Evolutionary conservation across 176 grass and related monocot genomes (phyloP), one percentile per base, ranked within the genome.

Genomic region (Triticum monococcum): DNA sequence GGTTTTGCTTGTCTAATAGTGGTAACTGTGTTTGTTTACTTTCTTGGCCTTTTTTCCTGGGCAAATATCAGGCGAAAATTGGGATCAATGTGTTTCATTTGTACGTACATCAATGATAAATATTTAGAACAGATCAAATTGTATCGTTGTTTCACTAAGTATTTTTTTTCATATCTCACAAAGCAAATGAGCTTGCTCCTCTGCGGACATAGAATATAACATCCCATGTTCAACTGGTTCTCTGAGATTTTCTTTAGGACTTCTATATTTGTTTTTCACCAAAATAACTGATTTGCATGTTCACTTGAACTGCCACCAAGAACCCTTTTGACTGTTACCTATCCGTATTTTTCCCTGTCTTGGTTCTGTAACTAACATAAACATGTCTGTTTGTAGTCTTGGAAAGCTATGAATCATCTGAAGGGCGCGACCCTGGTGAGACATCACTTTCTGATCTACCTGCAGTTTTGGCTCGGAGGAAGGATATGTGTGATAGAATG

Each of bases 401-500:
- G 79, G 94, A 99, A 71, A 90, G 79, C 77, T 94, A 93, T 87
- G 97, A 96, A 88, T 86, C 80, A 38, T 86, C 87, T 80, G 85
- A 91, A 91, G 92, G 85, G 24, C 85, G 85, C 16, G 87, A 73
- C 45, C 85, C 90, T 22, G 92, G 89, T 41, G 87, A 99, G 81
- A 85, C 87, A 75, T 87, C 90, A 64, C 87, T 88, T 79, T 89
- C 79, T 70, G 94, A 99, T 93, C 72, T 93, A 23, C 68, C 90
- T 86, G 78, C 81, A 77, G 57, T 97, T 94, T 87, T 90, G 72
- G 85, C 87, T 76, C 79, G 76, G 67, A 93, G 80, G 79, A 94
- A 99, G 78, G 92, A 91, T 37, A 57, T 97, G 92, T 97, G 92
- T 84, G 89, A 97, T 25, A 82, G 17, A 87, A 95, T 96, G 97